These are phyloP conservation scores for Pulicaria dysenterica DNA, from an alignment of 129 eudicot species.

Conservation along the genomic window DNA sequence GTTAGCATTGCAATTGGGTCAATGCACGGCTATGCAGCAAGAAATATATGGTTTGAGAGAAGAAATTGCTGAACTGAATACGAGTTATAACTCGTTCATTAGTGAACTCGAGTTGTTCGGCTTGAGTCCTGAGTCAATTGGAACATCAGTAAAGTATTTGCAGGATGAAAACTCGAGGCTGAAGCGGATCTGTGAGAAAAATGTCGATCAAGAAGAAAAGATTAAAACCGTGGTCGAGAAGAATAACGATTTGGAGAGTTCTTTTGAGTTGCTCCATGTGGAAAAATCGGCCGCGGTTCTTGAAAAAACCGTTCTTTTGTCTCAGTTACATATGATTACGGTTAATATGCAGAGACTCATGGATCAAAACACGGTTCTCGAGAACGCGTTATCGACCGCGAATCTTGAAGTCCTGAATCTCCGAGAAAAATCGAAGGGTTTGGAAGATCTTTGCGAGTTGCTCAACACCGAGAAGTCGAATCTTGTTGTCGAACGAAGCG, in stretches of 20 bases:
- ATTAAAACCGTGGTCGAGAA: constrained; percentile 51
- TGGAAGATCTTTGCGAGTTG: constrained; percentile 72
- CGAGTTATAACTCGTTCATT: constrained; percentile 52
- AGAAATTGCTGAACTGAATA: constrained; percentile 57
- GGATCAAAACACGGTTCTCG: constrained; percentile 62
- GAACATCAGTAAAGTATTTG: constrained; percentile 54
- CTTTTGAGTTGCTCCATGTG: constrained; percentile 51
- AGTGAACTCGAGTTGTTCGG: constrained; percentile 69
- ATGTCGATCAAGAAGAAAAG: constrained; percentile 48
- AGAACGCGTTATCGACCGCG: constrained; percentile 57
- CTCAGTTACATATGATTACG: constrained; percentile 68
- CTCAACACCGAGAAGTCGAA: constrained; percentile 63
- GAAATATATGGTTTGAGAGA: constrained; percentile 59
- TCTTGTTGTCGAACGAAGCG: constrained; percentile 65
- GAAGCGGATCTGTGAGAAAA: constrained; percentile 48
- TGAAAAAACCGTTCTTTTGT: constrained; percentile 72
- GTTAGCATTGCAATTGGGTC: constrained; percentile 58
- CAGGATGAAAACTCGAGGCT: constrained; percentile 74
- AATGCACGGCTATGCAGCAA: constrained; percentile 53
- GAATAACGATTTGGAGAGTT: constrained; percentile 54
- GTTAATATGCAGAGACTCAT: constrained; percentile 72
- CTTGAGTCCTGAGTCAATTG: constrained; percentile 56
- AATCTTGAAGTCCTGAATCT: constrained; percentile 68
- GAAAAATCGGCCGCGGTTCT: constrained; percentile 66
- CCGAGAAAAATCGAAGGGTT: constrained; percentile 72